Conservation (phyloP, 2,329 filamentous ascomycete genomes). For the Epichloe gansuensis region DNA sequence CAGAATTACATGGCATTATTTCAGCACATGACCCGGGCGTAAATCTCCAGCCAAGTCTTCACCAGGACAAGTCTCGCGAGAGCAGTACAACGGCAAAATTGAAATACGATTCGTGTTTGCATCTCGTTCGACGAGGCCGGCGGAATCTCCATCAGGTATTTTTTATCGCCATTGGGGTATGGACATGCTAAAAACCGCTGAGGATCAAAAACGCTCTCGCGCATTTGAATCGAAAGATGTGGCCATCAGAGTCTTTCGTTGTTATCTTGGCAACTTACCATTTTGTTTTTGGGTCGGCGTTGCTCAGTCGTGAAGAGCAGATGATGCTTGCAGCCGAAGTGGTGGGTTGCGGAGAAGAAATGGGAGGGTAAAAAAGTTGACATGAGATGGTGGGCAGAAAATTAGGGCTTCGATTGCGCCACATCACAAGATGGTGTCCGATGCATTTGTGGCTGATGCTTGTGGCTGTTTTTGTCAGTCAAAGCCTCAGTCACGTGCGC, state of each 20-base stretch:
- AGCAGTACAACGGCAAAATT: background rate
- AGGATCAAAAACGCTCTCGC: constrained; percentile 21
- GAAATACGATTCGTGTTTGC: background rate
- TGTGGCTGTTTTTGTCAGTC: background rate
- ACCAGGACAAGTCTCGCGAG: constrained; percentile 21
- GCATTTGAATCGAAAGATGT: constrained; percentile 25
- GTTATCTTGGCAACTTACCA: constrained; percentile 26
- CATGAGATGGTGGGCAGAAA: constrained; percentile 21
- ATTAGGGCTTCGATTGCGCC: constrained; percentile 25
- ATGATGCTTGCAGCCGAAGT: constrained; percentile 19
- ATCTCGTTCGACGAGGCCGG: constrained; percentile 13
- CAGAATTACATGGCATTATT: constrained; percentile 35
- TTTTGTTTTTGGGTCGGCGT: constrained; percentile 25
- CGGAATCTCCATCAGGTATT: constrained; percentile 22
- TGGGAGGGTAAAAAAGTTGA: constrained; percentile 10
- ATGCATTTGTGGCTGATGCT: constrained; percentile 6
- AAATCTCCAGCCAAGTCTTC: constrained; percentile 55
- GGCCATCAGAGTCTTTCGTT: constrained; percentile 26
- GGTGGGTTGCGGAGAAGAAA: constrained; percentile 15
- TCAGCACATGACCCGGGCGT: constrained; percentile 32
- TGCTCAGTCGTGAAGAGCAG: constrained; percentile 25
- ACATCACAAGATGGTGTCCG: background rate
- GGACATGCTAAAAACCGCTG: constrained; percentile 8
- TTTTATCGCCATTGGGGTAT: background rate
- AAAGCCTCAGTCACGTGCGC: constrained; percentile 3